Evolutionary conservation across 2,329 filamentous ascomycete genomes (phyloP).

Genomic region (Claviceps sp.): DNA sequence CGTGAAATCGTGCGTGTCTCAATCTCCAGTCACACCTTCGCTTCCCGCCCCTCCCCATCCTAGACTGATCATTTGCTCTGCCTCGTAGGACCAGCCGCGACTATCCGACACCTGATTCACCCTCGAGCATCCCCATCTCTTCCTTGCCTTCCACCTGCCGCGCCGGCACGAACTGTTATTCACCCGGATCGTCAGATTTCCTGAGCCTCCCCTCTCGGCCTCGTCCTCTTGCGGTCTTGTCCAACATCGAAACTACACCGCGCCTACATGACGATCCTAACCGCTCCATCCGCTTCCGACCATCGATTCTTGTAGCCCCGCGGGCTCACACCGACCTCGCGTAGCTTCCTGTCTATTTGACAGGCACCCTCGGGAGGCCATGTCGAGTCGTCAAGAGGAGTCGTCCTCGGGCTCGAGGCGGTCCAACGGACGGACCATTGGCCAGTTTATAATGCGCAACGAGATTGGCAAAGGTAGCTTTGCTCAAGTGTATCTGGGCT

Average conservation of each 20-base stretch:
- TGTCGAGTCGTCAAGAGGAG: slow-evolving; percentile 26
- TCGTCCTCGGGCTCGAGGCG: slow-evolving; percentile 23
- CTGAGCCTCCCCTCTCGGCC: neutral
- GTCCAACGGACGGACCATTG: slow-evolving; percentile 33
- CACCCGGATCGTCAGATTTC: neutral
- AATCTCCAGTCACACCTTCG: slow-evolving; percentile 7
- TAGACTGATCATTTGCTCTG: slow-evolving; percentile 9
- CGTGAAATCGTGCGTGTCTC: slow-evolving; percentile 1
- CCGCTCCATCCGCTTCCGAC: slow-evolving; percentile 20
- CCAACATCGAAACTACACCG: slow-evolving; percentile 3
- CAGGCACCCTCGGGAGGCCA: slow-evolving; percentile 22
- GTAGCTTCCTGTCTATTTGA: slow-evolving; percentile 20
- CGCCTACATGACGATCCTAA: slow-evolving; percentile 27
- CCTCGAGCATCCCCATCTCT: slow-evolving; percentile 2
- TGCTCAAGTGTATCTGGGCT: slow-evolving; percentile 82
- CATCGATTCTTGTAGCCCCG: slow-evolving; percentile 24
- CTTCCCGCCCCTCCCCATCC: neutral
- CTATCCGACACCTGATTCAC: slow-evolving; percentile 5
- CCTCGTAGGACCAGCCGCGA: slow-evolving; percentile 10
- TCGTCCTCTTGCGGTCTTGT: slow-evolving; percentile 7
- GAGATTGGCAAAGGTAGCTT: slow-evolving; percentile 98
- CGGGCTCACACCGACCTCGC: slow-evolving; percentile 19
- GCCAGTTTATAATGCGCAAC: slow-evolving; percentile 68
- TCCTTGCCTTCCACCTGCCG: neutral
- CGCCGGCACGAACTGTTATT: slow-evolving; percentile 10